Evolutionary conservation across 1,284 basidiomycete genomes (phyloP).

Genomic region (Cerrena zonata): DNA sequence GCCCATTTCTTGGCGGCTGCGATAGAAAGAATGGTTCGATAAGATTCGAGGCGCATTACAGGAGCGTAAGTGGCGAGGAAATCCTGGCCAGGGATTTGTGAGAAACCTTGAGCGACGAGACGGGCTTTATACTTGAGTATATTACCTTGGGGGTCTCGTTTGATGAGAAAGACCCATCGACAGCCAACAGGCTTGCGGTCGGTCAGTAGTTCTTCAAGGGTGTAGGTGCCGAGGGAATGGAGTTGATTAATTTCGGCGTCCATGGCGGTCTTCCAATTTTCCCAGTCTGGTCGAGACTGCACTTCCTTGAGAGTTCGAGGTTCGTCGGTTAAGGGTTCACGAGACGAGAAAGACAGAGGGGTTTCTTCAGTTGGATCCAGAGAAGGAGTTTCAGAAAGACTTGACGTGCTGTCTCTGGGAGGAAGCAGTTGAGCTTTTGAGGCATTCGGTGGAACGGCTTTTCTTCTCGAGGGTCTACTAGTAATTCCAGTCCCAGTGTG

Average conservation of each 20-base stretch:
- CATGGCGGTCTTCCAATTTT: background rate
- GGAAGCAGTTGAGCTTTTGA: too few relatives aligned
- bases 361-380: too few relatives aligned
- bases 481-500: too few relatives aligned
- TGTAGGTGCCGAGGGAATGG: background rate
- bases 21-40: slow-evolving; percentile 25
- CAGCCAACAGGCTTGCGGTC: slow-evolving; percentile 2
- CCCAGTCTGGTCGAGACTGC: background rate
- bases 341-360: too few relatives aligned
- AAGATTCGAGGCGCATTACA: slow-evolving; percentile 21
- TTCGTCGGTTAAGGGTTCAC: background rate
- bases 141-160: slow-evolving; percentile 1
- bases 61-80: slow-evolving; percentile 29
- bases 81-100: slow-evolving; percentile 19
- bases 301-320: slow-evolving; percentile 2
- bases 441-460: background rate
- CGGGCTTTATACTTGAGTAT: slow-evolving; percentile 28
- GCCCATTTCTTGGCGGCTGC: slow-evolving; percentile 25
- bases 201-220: background rate
- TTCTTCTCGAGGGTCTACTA: too few relatives aligned
- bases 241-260: background rate
- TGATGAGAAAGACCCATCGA: slow-evolving; percentile 2
- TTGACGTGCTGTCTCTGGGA: background rate
- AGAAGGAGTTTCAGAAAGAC: background rate
- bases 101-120: slow-evolving; percentile 35